Conservation (phyloP, 2,329 filamentous ascomycete species). For the Aspergillus neotritici region DNA sequence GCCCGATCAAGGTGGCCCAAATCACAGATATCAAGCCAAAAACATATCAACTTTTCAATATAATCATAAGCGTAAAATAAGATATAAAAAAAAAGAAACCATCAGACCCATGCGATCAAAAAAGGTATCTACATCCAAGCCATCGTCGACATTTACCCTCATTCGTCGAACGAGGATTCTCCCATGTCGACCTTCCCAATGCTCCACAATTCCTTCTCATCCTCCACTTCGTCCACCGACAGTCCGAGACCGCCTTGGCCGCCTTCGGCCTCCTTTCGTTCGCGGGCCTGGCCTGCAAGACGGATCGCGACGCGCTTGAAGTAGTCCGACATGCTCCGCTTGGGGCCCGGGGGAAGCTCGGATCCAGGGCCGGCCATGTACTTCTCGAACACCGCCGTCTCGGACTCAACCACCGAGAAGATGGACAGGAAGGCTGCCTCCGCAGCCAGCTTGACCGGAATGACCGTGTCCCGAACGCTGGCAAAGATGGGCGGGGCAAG, state of each 20-base stretch:
- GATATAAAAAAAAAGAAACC: too few species aligned
- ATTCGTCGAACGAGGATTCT: constrained; percentile 45
- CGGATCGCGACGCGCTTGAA: constrained; percentile 88
- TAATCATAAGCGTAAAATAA: too few species aligned
- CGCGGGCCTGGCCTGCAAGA: constrained; percentile 77
- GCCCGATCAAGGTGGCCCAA: too few species aligned
- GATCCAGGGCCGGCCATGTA: constrained; percentile 68
- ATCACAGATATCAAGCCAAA: too few species aligned
- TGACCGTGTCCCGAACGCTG: constrained; percentile 82
- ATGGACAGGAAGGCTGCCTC: constrained; percentile 90
- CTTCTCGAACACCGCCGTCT: constrained; percentile 81
- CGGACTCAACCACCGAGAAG: constrained; percentile 84
- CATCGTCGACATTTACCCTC: constrained; percentile 18
- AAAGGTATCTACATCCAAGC: constrained; percentile 25
- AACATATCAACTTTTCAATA: too few species aligned
- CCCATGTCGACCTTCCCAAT: constrained; percentile 83
- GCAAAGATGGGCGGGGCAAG: constrained; percentile 83
- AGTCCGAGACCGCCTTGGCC: constrained; percentile 79
- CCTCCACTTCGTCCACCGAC: constrained; percentile 85
- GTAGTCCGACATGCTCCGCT: constrained; percentile 92
- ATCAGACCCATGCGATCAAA: neutral
- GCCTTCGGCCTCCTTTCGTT: constrained; percentile 86
- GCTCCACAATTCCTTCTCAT: constrained; percentile 93
- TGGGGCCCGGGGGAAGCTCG: constrained; percentile 63
- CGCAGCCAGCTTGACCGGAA: constrained; percentile 90